phyloP scores from a whole-genome alignment of 108 stramenopile genomes.

The Skeletonema marinoi region DNA sequence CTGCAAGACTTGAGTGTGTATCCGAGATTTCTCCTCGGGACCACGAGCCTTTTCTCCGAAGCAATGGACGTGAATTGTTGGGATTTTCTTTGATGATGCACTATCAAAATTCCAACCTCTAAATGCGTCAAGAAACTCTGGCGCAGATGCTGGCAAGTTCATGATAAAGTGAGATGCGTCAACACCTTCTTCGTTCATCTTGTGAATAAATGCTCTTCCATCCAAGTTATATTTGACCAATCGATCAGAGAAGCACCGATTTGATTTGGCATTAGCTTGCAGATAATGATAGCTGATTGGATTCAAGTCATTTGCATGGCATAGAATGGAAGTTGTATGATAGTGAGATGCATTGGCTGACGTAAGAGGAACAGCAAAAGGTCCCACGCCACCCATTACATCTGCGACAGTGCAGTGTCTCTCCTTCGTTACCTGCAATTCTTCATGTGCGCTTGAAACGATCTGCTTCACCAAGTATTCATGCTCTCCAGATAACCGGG shows the following conservation, averaged over 20 bases:
- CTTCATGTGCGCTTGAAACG: constrained; percentile 35
- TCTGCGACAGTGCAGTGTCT: constrained; percentile 79
- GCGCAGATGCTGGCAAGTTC: constrained; percentile 93
- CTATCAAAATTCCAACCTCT: constrained; percentile 60
- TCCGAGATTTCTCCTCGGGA: constrained; percentile 32
- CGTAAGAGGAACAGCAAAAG: constrained; percentile 95
- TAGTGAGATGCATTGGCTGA: constrained; percentile 26
- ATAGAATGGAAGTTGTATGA: constrained; percentile 31
- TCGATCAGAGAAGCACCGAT: constrained; percentile 71
- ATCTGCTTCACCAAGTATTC: constrained; percentile 81
- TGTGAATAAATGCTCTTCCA: constrained; percentile 84
- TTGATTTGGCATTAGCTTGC: constrained; percentile 70
- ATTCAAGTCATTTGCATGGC: constrained; percentile 88
- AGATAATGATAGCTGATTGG: constrained; percentile 85
- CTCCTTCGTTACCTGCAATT: not conserved
- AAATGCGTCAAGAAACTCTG: constrained; percentile 95
- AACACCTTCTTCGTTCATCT: constrained; percentile 55
- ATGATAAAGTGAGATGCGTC: constrained; percentile 89
- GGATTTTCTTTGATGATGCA: constrained; percentile 13
- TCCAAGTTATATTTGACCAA: constrained; percentile 85
- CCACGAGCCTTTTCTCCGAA: constrained; percentile 66
- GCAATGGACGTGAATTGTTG: constrained; percentile 84
- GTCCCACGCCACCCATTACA: constrained; percentile 96
- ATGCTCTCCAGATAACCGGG: constrained; percentile 90
- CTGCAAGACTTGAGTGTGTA: constrained; percentile 45